These are phyloP conservation scores for Phaffia australis DNA, from an alignment of 768 basidiomycete species.

Conservation along the genomic window DNA sequence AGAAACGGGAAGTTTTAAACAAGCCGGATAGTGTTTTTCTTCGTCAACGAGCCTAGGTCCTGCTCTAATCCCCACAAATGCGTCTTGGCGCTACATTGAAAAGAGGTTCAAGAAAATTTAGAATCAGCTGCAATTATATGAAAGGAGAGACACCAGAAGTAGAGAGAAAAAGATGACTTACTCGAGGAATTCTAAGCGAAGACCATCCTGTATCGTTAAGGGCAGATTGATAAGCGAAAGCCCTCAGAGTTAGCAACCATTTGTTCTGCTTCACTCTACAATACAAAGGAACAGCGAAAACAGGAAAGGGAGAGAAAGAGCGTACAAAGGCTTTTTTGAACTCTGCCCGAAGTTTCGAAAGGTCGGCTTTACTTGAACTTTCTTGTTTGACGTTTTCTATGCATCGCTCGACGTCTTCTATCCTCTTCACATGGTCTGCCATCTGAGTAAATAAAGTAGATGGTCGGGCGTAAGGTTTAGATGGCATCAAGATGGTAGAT, in stretches of 20 bases:
- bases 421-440: constrained; percentile 34
- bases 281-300: too few relatives aligned
- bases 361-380: constrained; percentile 67
- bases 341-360: constrained; percentile 62
- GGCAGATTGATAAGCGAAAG: background rate
- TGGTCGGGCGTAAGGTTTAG: background rate
- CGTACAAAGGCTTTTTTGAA: constrained; percentile 65
- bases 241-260: background rate
- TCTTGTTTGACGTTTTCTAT: constrained; percentile 59
- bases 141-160: too few relatives aligned
- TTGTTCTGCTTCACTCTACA: constrained; percentile 1
- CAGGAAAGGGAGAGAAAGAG: background rate
- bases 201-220: constrained; percentile 32
- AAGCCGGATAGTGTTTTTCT: constrained; percentile 10
- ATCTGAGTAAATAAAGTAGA: constrained; percentile 28
- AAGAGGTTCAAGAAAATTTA: background rate
- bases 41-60: constrained; percentile 29
- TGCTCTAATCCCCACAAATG: constrained; percentile 40
- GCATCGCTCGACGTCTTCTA: constrained; percentile 78
- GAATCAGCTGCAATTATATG: background rate
- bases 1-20: background rate
- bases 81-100: constrained; percentile 29
- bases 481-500: background rate
- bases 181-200: constrained; percentile 37
- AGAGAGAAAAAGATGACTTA: background rate